These are phyloP conservation scores for Taphrina betulina DNA, from an alignment of 1,139 yeast species.

Conservation along the genomic window DNA sequence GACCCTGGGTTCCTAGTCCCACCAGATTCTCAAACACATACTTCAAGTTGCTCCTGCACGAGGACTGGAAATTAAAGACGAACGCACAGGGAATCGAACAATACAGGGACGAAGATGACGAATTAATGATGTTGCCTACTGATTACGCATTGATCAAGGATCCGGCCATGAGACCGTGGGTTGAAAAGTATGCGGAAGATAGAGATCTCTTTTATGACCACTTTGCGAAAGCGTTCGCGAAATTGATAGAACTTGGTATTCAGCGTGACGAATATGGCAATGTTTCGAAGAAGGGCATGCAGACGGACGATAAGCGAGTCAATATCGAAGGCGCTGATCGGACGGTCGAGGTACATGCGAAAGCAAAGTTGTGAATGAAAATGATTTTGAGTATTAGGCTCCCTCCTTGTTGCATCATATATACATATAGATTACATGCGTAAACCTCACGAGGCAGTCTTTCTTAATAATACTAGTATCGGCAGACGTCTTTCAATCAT, in stretches of 20 bases:
- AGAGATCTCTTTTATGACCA: slow-evolving; percentile 68
- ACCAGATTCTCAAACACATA: slow-evolving; percentile 80
- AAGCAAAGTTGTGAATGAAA: slow-evolving; percentile 19
- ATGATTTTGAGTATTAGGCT: too few relatives aligned
- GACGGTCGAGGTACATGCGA: slow-evolving; percentile 16
- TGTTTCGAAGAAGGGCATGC: slow-evolving; percentile 33
- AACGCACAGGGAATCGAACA: slow-evolving; percentile 26
- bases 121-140: slow-evolving; percentile 89
- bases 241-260: slow-evolving; percentile 73
- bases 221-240: slow-evolving; percentile 66
- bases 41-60: slow-evolving; percentile 63
- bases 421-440: too few relatives aligned
- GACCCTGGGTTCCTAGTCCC: slow-evolving; percentile 89
- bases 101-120: slow-evolving; percentile 56
- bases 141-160: slow-evolving; percentile 75
- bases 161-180: slow-evolving; percentile 62
- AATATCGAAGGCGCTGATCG: slow-evolving; percentile 25
- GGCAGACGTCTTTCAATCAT: too few relatives aligned
- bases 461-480: too few relatives aligned
- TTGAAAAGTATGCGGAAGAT: slow-evolving; percentile 69
- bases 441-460: too few relatives aligned
- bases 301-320: slow-evolving; percentile 25
- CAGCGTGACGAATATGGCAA: slow-evolving; percentile 33
- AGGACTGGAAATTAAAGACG: slow-evolving; percentile 65
- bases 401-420: too few relatives aligned